Conservation (phyloP, 805 yeast genomes). For the Candida methanosorbosa region DNA sequence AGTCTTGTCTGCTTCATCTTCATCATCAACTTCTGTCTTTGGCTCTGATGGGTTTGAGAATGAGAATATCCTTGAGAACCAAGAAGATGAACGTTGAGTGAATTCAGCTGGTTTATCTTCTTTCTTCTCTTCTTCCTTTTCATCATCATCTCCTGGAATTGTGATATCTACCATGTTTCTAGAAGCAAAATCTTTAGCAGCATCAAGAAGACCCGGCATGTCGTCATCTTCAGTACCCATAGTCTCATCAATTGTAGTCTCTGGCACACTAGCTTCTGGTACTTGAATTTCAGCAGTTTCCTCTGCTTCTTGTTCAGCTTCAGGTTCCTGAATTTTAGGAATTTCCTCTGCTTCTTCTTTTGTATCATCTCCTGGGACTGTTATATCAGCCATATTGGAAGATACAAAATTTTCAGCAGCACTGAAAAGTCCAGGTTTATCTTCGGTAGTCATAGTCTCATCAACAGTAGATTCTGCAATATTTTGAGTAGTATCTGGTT, state of each 20-base stretch:
- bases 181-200: not conserved
- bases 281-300: not conserved
- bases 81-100: too few species aligned
- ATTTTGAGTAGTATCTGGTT: too few species aligned
- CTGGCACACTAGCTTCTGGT: too few species aligned
- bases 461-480: not conserved
- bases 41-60: too few species aligned
- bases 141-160: not conserved
- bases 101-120: too few species aligned
- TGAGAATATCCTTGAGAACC: too few species aligned
- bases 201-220: not conserved
- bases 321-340: too few species aligned
- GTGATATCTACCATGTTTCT: not conserved
- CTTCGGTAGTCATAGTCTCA: not conserved
- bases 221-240: not conserved
- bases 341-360: not conserved
- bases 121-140: not conserved
- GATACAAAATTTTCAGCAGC: constrained; percentile 1
- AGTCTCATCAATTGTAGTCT: constrained; percentile 1
- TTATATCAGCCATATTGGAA: not conserved
- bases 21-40: not conserved
- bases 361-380: not conserved
- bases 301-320: not conserved
- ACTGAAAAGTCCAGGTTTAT: not conserved
- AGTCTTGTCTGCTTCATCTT: not conserved